Evolutionary conservation across 1,284 basidiomycete species (phyloP).

Genomic region (Leccinum griseonigrum): DNA sequence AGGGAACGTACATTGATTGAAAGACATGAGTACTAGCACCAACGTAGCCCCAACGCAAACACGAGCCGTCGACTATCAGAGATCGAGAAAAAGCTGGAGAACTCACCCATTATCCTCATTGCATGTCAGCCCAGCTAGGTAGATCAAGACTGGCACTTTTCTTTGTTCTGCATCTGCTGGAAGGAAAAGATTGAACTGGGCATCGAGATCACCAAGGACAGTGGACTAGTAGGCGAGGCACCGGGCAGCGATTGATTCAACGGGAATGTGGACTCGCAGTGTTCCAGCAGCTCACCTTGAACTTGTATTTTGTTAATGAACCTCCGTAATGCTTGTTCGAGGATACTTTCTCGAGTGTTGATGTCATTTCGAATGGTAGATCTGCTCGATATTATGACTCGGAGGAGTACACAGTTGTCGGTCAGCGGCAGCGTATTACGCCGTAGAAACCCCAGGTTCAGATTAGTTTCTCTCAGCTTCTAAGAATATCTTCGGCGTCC

Average conservation of each 20-base stretch:
- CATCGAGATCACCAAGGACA: slow-evolving; percentile 75
- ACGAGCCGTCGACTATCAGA: not conserved
- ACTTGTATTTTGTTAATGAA: slow-evolving; percentile 82
- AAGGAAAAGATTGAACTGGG: slow-evolving; percentile 90
- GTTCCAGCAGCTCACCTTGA: slow-evolving; percentile 51
- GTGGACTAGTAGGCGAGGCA: slow-evolving; percentile 48
- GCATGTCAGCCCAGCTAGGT: slow-evolving; percentile 92
- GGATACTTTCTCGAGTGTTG: slow-evolving; percentile 39
- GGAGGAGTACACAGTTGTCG: not conserved
- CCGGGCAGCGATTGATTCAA: not conserved
- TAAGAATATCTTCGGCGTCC: not conserved
- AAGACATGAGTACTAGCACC: not conserved
- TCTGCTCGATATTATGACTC: not conserved
- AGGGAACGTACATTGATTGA: not conserved
- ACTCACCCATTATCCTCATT: slow-evolving; percentile 91
- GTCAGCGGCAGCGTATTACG: not conserved
- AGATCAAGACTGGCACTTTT: slow-evolving; percentile 83
- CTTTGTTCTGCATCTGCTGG: slow-evolving; percentile 59
- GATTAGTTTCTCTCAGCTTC: slow-evolving; percentile 8
- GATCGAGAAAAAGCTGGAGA: not conserved
- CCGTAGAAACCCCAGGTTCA: not conserved
- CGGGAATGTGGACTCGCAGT: not conserved
- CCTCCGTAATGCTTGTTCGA: slow-evolving; percentile 81
- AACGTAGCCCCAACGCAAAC: not conserved
- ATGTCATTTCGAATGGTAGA: slow-evolving; percentile 15